Base-by-base conservation (phyloP, 129 eudicot species). In the Tanacetum coccineum region DNA sequence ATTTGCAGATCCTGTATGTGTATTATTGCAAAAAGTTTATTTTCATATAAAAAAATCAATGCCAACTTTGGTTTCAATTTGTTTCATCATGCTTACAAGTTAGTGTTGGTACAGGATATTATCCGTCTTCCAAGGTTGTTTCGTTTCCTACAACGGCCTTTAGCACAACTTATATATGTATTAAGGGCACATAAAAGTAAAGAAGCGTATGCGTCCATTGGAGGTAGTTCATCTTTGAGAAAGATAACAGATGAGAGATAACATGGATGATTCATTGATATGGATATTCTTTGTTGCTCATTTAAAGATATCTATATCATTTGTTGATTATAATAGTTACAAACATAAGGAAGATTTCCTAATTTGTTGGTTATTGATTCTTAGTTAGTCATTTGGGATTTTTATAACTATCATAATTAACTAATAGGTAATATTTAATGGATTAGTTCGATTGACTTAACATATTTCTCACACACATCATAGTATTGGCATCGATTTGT, bases 131-230 rank as follows among this genome's bases (percentile, higher is more conserved):
- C 95, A 14, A 87, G 91, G 77, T 62, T 84, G 74, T 87, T 87
- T 53, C 76, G 81, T 47, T 85, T 89, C 79, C 87, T 89, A 68
- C 96, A 89, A 72, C 71, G 77, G 3, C 93, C 96, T 17, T 55
- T 89, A 74, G 96, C 96, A 28, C 87, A 85, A 50, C 67, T 89
- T 21, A 85, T 89, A 20, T 89, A 93, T 42, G 68, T 61, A 14
- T 76, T 85, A 21, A 60, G 96, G 62, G 93, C 96, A 59, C 81
- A 81, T 26, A 89, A 89, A 72, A 83, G 93, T 68, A 86, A 85
- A 39, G 93, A 89, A 83, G 96, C 85, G 10, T 89, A 89, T 85
- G 96, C 96, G 68, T 79, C 96, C 49, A 89, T 89, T 70, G 96
- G 96, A 71, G 96, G 96, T 68, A 93, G 96, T 59, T 89, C 96